These are phyloP conservation scores for Glycine soja DNA, from an alignment of 306 rosid genomes.

Conservation along the genomic window DNA sequence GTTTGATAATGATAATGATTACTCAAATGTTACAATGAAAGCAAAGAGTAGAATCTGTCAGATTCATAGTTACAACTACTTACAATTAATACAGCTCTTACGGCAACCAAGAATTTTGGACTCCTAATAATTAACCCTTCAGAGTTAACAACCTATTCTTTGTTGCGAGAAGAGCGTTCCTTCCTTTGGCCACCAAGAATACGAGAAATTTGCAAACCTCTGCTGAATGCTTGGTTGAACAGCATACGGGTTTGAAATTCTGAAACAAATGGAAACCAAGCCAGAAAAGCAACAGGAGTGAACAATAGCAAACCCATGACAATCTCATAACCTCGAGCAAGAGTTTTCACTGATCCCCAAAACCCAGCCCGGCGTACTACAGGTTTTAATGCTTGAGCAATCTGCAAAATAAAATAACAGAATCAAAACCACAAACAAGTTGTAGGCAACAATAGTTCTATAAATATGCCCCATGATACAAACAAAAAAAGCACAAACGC, in stretches of 20 bases:
- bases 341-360: slow-evolving; percentile 62
- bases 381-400: slow-evolving; percentile 57
- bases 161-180: slow-evolving; percentile 55
- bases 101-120: too few species aligned
- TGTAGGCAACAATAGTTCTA: too few species aligned
- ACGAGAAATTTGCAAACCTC: slow-evolving; percentile 65
- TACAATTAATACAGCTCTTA: slow-evolving; percentile 34
- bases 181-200: slow-evolving; percentile 59
- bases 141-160: slow-evolving; percentile 39
- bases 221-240: slow-evolving; percentile 64
- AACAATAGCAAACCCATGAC: slow-evolving; percentile 63
- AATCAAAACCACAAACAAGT: slow-evolving; percentile 10
- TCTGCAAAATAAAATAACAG: slow-evolving; percentile 40
- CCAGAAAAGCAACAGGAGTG: slow-evolving; percentile 60
- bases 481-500: too few species aligned
- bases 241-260: slow-evolving; percentile 65
- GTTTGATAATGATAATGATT: background rate
- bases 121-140: too few species aligned
- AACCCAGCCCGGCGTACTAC: slow-evolving; percentile 54
- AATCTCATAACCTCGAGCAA: slow-evolving; percentile 62
- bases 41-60: slow-evolving; percentile 26
- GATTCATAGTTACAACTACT: slow-evolving; percentile 42
- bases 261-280: slow-evolving; percentile 67
- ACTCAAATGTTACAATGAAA: background rate
- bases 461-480: too few species aligned